Base-by-base conservation (phyloP, 331 rosid genomes). In the Pyrus hybrid region DNA sequence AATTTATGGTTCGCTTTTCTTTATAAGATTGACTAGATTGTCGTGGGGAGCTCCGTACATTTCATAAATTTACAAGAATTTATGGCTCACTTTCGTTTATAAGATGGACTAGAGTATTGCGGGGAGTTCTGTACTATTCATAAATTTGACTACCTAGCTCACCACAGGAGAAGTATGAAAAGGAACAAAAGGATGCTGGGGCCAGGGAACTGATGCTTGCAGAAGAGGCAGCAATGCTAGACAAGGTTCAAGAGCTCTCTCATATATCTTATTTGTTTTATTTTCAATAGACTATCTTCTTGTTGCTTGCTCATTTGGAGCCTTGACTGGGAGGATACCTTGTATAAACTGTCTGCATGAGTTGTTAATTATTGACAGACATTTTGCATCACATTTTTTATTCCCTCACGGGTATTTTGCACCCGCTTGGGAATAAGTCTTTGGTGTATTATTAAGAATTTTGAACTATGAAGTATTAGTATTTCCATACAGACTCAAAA, bases 161-260 rank as follows among this genome's bases (percentile, higher is more conserved):
- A 45, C 70, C 45, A 53, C 51, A 94, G 97, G 97, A 92, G 72
- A 92, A 85, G 81, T 84, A 87, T 83, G 97, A 94, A 77, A 90
- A 83, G 69, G 84, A 85, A 76, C 85, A 90, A 85, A 94, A 89
- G 87, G 99, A 94, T 79, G 97, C 99, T 70, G 95, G 86, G 21
- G 93, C 86, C 51, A 88, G 85, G 84, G 99, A 92, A 81, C 88
- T 90, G 64, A 92, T 85, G 96, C 97, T 60, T 67, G 99, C 99
- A 71, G 97, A 94, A 88, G 93, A 90, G 86, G 86, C 83, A 43
- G 97, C 99, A 58, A 87, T 94, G 85, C 72, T 94, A 79, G 97
- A 94, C 79, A 90, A 88, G 97, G 99, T 94, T 72, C 54, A 32
- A 61, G 23, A 53, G 37, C 45, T 68, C 21, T 23, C 41, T 51